phyloP scores from a whole-genome alignment of 73 alveolate genomes.

The Paramecium octaurelia region DNA sequence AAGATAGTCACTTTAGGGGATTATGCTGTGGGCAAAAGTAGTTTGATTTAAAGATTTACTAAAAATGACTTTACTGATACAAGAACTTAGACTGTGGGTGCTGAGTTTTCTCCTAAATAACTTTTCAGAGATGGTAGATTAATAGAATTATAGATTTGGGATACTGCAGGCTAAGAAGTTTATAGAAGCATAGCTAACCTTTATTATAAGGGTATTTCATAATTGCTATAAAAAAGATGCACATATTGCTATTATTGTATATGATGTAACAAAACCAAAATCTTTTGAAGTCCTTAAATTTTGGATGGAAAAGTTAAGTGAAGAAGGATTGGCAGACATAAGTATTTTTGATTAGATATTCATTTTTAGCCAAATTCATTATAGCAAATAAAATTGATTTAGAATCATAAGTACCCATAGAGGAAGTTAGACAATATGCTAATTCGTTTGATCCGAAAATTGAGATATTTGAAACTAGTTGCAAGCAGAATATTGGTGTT shows the following conservation, averaged over 20 bases:
- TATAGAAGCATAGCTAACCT: neutral
- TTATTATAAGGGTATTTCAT: neutral
- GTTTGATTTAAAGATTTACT: neutral
- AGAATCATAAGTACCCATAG: neutral
- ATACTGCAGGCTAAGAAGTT: neutral
- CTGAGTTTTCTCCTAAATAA: constrained; percentile 8
- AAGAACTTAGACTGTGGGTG: neutral
- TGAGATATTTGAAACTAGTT: neutral
- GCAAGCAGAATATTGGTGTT: constrained; percentile 1
- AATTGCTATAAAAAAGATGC: constrained; percentile 34
- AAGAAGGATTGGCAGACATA: neutral
- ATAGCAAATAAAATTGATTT: neutral
- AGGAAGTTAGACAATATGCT: neutral
- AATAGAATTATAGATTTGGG: neutral
- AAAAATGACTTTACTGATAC: neutral
- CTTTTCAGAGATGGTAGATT: neutral
- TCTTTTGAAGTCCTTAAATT: constrained; percentile 69
- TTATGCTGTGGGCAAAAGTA: neutral
- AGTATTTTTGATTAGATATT: neutral
- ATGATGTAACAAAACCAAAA: constrained; percentile 78
- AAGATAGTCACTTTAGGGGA: neutral
- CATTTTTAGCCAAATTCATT: neutral
- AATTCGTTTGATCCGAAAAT: neutral
- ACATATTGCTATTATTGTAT: constrained; percentile 76
- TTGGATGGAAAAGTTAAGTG: constrained; percentile 69